Conservation (phyloP, 2,329 filamentous ascomycete genomes). For the Magnaporthiopsis poae region DNA sequence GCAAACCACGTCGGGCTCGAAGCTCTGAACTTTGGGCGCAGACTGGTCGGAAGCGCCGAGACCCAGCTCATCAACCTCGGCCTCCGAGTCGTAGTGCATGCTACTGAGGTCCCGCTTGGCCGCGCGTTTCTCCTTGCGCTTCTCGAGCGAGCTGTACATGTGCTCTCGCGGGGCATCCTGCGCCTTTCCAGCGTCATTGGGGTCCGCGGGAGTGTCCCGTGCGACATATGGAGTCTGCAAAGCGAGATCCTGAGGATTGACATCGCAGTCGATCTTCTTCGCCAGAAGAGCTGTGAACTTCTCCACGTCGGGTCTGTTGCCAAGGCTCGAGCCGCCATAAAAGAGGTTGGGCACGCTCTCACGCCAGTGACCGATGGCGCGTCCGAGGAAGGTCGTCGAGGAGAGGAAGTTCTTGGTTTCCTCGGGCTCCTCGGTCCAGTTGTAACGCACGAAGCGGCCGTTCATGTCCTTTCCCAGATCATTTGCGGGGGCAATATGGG, state of each 20-base stretch:
- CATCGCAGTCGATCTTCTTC: not conserved
- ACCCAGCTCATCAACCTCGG: not conserved
- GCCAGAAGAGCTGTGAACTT: not conserved
- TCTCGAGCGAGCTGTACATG: not conserved
- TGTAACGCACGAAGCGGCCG: not conserved
- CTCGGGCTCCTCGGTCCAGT: not conserved
- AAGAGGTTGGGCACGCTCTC: not conserved
- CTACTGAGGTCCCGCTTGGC: not conserved
- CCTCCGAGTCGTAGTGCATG: not conserved
- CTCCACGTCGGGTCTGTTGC: not conserved
- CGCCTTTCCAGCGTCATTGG: not conserved
- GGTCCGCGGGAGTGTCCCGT: not conserved
- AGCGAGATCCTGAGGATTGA: not conserved
- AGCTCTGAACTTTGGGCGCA: not conserved
- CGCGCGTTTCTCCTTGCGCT: not conserved
- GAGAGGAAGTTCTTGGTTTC: not conserved
- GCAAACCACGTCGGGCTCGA: conserved; percentile 19
- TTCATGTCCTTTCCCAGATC: not conserved
- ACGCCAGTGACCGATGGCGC: not conserved
- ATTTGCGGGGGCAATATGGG: not conserved
- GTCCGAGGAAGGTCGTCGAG: not conserved
- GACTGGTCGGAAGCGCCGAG: not conserved
- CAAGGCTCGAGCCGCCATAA: not conserved
- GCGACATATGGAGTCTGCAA: not conserved
- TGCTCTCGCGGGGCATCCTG: not conserved